These are phyloP conservation scores for Paramecium tetraurelia DNA, from an alignment of 73 alveolate species.

Conservation along the genomic window DNA sequence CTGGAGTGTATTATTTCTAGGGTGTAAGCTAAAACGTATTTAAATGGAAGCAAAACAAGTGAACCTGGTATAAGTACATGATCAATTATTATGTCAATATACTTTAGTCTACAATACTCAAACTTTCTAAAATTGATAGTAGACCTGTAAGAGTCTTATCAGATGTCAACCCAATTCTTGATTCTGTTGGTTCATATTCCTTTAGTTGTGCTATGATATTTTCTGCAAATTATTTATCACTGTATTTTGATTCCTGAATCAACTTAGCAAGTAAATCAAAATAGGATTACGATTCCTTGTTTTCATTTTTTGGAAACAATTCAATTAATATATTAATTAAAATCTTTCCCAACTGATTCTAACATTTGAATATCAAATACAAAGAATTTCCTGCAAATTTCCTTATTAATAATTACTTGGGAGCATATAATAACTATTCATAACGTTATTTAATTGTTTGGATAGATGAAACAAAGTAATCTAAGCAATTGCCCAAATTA, in stretches of 20 bases:
- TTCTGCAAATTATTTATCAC: constrained; percentile 22
- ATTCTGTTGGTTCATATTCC: constrained; percentile 55
- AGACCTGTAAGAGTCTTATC: constrained; percentile 62
- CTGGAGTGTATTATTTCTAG: not conserved
- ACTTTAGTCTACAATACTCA: not conserved
- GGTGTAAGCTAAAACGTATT: not conserved
- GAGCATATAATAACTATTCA: not conserved
- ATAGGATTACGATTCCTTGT: constrained; percentile 37
- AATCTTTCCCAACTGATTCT: not conserved
- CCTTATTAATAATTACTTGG: not conserved
- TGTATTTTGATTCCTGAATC: constrained; percentile 52
- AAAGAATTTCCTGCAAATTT: not conserved
- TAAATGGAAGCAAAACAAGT: not conserved
- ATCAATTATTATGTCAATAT: not conserved
- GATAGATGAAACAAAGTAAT: not conserved
- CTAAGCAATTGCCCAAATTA: not conserved
- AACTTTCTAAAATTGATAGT: constrained; percentile 47
- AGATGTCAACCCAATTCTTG: not conserved
- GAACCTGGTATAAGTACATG: not conserved
- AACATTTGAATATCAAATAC: not conserved
- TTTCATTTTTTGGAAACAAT: constrained; percentile 38
- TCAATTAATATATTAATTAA: constrained; percentile 26
- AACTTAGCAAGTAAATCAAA: constrained; percentile 62
- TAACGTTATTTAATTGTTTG: not conserved
- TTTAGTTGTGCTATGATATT: not conserved